Percentiles rank a stretch among this genome's conserved stretches.
Evolutionary conservation across 176 grass and related monocot genomes (phyloP).

Genomic region (Eragrostis nindensis): DNA sequence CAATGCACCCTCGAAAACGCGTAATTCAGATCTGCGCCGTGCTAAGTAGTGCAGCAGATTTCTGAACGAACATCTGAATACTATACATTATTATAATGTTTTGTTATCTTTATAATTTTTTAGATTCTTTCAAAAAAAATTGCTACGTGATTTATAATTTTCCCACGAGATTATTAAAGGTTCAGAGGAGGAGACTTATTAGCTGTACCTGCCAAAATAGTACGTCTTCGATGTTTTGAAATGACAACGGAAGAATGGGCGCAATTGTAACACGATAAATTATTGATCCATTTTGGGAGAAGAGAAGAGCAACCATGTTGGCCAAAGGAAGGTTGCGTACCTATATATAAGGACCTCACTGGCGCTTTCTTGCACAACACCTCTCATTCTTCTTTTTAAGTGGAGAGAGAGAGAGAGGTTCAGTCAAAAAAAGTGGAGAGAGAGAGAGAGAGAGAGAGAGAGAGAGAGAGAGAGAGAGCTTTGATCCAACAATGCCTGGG

Average conservation of each 20-base stretch:
- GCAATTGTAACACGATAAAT: constrained; percentile 21
- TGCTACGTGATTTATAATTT: no score
- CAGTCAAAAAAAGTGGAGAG: no score
- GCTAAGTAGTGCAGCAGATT: not conserved
- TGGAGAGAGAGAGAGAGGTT: constrained; percentile 9
- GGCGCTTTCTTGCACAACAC: constrained; percentile 53
- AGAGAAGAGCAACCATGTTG: constrained; percentile 40
- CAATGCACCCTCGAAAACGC: constrained; percentile 15
- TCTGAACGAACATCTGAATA: not conserved
- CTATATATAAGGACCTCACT: constrained; percentile 62
- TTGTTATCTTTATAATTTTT: no score
- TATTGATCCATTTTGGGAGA: constrained; percentile 38
- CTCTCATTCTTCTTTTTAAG: constrained; percentile 24
- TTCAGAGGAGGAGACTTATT: not conserved
- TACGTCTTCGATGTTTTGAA: not conserved
- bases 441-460: constrained; percentile 26
- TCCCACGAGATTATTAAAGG: no score
- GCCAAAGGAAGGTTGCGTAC: constrained; percentile 50
- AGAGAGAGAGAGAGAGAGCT: not conserved
- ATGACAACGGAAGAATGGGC: constrained; percentile 27
- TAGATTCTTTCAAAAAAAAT: no score
- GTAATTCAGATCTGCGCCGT: not conserved
- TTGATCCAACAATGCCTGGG: constrained; percentile 45
- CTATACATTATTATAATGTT: not conserved
- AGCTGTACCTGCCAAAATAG: not conserved